These are phyloP conservation scores for Thalassiosira sp. DNA, from an alignment of 352 stramenopile genomes.

Conservation along the genomic window DNA sequence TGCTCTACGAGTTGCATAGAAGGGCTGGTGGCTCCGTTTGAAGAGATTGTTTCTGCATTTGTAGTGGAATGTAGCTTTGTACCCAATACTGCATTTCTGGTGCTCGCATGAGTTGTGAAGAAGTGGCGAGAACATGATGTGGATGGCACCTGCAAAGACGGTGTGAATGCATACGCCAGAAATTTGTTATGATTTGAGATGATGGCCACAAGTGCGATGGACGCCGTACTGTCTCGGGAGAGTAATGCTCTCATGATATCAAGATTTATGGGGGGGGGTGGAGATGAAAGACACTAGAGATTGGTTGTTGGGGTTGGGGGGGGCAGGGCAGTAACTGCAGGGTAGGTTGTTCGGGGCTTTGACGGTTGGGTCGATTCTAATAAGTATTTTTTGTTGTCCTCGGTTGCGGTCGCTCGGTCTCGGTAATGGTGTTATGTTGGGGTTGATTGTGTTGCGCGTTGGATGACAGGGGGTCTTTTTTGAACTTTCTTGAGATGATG, in stretches of 20 bases:
- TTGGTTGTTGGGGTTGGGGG: background rate
- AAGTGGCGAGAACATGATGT: background rate
- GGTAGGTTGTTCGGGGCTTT: too few relatives aligned
- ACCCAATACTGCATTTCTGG: background rate
- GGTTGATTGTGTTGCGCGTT: too few relatives aligned
- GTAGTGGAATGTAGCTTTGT: conserved; percentile 21
- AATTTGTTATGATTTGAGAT: background rate
- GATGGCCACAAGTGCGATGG: background rate
- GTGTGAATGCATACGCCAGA: conserved; percentile 9
- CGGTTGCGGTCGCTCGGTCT: too few relatives aligned
- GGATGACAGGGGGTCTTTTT: too few relatives aligned
- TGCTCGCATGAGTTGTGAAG: background rate
- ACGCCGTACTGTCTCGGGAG: background rate
- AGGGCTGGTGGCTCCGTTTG: conserved; percentile 10
- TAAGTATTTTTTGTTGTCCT: too few relatives aligned
- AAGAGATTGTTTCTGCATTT: background rate
- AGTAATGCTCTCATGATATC: background rate
- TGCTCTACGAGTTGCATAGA: conserved; percentile 24
- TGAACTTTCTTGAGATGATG: too few relatives aligned
- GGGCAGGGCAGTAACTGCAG: background rate
- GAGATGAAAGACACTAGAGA: background rate
- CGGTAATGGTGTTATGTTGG: too few relatives aligned
- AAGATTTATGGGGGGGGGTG: background rate
- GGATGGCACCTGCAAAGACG: conserved; percentile 8
- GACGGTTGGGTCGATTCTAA: too few relatives aligned